Percentiles rank a stretch among this genome's conserved stretches.
Conservation (phyloP, 192 early-diverging fungal genomes). For the Coemansia sp. region DNA sequence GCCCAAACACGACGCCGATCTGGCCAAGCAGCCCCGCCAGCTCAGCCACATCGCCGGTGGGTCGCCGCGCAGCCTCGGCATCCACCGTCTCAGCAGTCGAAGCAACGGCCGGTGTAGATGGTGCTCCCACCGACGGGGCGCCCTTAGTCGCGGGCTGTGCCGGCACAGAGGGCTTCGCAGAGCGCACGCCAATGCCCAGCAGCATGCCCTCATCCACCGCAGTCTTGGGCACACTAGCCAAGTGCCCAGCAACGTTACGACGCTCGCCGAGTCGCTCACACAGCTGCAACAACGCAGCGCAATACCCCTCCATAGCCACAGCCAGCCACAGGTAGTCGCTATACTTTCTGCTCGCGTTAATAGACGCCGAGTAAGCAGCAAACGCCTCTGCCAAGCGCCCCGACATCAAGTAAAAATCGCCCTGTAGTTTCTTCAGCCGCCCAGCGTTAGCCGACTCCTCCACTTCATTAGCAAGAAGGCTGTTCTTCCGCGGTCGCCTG, state of each 20-base stretch:
- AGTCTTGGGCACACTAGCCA: constrained; percentile 6
- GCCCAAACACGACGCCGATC: constrained; percentile 21
- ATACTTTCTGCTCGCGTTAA: constrained; percentile 24
- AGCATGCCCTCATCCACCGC: neutral
- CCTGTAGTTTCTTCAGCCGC: constrained; percentile 51
- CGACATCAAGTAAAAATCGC: constrained; percentile 46
- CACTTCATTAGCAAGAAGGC: neutral
- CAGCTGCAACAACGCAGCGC: constrained; percentile 44
- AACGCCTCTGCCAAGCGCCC: constrained; percentile 47
- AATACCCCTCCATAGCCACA: constrained; percentile 50
- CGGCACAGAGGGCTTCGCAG: neutral
- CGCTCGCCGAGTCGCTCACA: constrained; percentile 28
- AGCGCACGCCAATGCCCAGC: neutral
- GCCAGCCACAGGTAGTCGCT: constrained; percentile 53
- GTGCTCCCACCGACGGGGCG: neutral
- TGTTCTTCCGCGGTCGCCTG: constrained; percentile 2
- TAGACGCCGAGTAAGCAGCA: constrained; percentile 33
- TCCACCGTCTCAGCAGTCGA: neutral
- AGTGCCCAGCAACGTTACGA: constrained; percentile 4
- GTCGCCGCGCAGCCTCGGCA: neutral
- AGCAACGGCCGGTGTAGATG: neutral
- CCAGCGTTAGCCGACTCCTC: constrained; percentile 16
- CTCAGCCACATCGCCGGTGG: neutral
- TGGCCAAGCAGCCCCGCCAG: constrained; percentile 6
- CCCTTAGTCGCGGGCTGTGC: neutral